These are phyloP conservation scores for Dactylellina drechsleri DNA, from an alignment of 2,329 filamentous ascomycete genomes.

Conservation along the genomic window DNA sequence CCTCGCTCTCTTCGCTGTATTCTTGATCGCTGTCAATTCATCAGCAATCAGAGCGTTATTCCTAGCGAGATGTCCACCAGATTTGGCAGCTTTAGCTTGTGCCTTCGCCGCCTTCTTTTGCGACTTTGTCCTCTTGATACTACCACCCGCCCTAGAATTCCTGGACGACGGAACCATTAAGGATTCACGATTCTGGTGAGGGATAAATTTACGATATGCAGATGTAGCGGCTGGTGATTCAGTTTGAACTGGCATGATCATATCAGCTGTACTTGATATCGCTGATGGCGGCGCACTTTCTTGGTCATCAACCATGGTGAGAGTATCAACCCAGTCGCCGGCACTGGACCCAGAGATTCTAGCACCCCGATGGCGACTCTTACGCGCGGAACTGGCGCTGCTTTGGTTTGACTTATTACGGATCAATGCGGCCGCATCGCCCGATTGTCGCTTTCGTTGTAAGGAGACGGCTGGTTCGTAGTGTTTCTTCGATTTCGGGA, in stretches of 20 bases:
- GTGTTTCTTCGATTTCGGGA: conserved; percentile 14
- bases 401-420: conserved; percentile 26
- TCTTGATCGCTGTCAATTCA: conserved; percentile 38
- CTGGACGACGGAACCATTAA: conserved; percentile 14
- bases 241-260: not conserved
- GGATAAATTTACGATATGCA: not conserved
- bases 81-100: not conserved
- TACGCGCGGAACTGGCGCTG: conserved; percentile 3
- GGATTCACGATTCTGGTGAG: conserved; percentile 5
- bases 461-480: conserved; percentile 29
- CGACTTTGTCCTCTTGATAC: conserved; percentile 11
- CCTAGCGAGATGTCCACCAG: conserved; percentile 18
- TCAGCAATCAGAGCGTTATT: conserved; percentile 40
- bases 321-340: conserved; percentile 48
- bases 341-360: conserved; percentile 17
- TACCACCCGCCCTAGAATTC: not conserved
- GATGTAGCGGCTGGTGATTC: not conserved
- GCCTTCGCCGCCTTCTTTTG: conserved; percentile 16
- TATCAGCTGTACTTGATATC: conserved; percentile 6
- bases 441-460: conserved; percentile 31
- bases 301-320: conserved; percentile 42
- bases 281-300: conserved; percentile 2
- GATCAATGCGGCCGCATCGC: not conserved
- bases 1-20: conserved; percentile 32
- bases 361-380: conserved; percentile 17